A percentile compares a stretch with the other conserved stretches of the same genome.
Conservation (phyloP, 1,139 yeast species). For the Pichia sp. region DNA sequence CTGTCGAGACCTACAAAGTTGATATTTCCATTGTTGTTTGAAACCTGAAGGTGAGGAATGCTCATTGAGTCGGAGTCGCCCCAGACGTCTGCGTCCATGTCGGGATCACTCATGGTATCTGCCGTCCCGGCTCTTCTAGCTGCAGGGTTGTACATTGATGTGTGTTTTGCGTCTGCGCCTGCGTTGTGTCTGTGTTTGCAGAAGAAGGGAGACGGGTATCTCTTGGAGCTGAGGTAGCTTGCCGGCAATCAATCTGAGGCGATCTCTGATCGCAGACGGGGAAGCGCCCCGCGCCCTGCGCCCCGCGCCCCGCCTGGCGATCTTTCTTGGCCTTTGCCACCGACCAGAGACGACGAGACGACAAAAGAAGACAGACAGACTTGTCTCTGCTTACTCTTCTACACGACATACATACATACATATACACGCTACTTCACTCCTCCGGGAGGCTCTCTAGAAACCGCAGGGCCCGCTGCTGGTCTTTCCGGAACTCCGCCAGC, state of each 20-base stretch:
- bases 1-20: not conserved
- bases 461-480: constrained; percentile 38
- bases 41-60: not conserved
- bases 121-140: not conserved
- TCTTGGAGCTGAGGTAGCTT: too few relatives aligned
- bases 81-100: not conserved
- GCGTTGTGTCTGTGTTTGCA: too few relatives aligned
- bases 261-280: too few relatives aligned
- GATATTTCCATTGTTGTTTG: not conserved
- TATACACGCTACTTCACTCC: not conserved
- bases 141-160: not conserved
- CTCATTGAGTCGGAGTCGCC: constrained; percentile 1
- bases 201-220: too few relatives aligned
- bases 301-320: too few relatives aligned
- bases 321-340: too few relatives aligned
- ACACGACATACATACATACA: too few relatives aligned
- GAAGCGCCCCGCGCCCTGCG: too few relatives aligned
- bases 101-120: not conserved
- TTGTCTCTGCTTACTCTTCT: too few relatives aligned
- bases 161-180: not conserved
- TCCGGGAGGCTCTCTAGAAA: constrained; percentile 24
- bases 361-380: too few relatives aligned
- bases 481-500: constrained; percentile 37
- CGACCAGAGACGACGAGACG: too few relatives aligned
- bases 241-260: too few relatives aligned